Evolutionary conservation across 495 filamentous ascomycete genomes (phyloP).

Genomic region (Trichoderma asperelloides): DNA sequence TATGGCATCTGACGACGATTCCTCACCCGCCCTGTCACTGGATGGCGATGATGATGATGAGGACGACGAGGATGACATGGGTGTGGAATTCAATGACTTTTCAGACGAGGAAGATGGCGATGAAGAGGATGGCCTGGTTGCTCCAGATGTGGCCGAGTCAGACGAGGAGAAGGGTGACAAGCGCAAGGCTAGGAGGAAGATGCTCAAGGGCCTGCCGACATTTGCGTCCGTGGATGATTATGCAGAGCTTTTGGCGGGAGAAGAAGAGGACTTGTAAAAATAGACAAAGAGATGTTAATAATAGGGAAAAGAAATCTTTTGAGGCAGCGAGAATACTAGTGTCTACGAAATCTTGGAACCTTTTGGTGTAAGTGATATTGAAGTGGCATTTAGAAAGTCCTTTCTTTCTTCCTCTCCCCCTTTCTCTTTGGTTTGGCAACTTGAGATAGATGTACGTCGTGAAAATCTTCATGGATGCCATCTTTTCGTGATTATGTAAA

Average conservation of each 20-base stretch:
- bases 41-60: conserved; percentile 34
- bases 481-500: too few species aligned
- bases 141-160: conserved; percentile 27
- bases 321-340: not conserved
- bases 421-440: too few species aligned
- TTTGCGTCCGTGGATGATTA: conserved; percentile 94
- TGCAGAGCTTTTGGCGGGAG: conserved; percentile 70
- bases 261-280: conserved; percentile 48
- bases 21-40: not conserved
- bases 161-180: conserved; percentile 22
- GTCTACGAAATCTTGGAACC: too few species aligned
- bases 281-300: not conserved
- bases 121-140: conserved; percentile 37
- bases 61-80: conserved; percentile 44
- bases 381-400: too few species aligned
- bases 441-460: too few species aligned
- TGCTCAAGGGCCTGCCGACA: conserved; percentile 78
- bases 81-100: conserved; percentile 31
- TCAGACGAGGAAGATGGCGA: conserved; percentile 19
- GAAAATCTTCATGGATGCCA: too few species aligned
- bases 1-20: conserved; percentile 32
- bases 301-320: not conserved
- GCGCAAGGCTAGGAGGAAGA: conserved; percentile 53
- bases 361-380: not conserved
- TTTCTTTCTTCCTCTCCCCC: too few species aligned